Evolutionary conservation across 208 protist genomes (phyloP), one percentile per base, ranked within the genome.

Genomic region (Crithidia acanthocephali): DNA sequence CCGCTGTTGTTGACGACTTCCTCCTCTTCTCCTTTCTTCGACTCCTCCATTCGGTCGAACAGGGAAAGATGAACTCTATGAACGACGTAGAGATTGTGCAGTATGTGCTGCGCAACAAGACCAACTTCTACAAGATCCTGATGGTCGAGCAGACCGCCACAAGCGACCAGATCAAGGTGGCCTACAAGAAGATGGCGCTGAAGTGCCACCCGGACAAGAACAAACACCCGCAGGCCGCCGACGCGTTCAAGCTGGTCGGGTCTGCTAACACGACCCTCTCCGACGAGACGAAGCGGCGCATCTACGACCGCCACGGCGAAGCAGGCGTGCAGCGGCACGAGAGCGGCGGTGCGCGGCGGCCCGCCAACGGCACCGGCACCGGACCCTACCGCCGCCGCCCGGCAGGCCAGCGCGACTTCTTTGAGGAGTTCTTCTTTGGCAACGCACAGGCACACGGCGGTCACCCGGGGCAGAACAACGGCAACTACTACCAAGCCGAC

Each of bases 201-300:
- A 91, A 81, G 69, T 96, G 91, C 52, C 95, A 98, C 68, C 95
- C 95, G 7, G 95, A 98, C 76, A 97, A 97, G 72, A 96, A 95
- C 75, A 93, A 89, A 57, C 72, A 93, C 58, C 60, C 77, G 18
- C 67, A 85, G 53, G 85, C 95, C 16, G 81, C 67, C 16, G 95
- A 98, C 52, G 95, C 93, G 13, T 98, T 98, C 72, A 97, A 97
- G 83, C 48, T 95, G 30, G 79, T 98, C 10, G 85, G 90, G 37
- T 83, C 79, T 11, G 92, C 94, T 7, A 77, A 97, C 75, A 56
- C 73, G 16, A 87, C 81, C 16, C 68, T 98, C 25, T 82, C 75
- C 18, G 94, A 98, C 62, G 55, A 66, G 7, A 86, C 80, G 11
- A 97, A 95, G 80, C 80, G 94, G 5, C 70, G 77, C 25, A 86